phyloP scores from a whole-genome alignment of 176 grass and related monocot genomes.

The Secale cereale region DNA sequence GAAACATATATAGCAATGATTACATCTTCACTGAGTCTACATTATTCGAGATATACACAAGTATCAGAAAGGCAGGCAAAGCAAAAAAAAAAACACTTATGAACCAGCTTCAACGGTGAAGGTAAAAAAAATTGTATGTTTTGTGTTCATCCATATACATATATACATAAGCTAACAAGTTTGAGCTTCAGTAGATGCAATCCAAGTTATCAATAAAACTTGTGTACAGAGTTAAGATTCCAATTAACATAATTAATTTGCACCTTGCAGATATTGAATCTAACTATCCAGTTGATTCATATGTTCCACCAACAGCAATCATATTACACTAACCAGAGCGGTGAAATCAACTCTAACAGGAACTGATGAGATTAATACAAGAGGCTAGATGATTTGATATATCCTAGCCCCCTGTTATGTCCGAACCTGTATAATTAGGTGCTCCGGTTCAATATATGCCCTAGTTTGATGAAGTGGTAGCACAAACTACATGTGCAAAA shows the following conservation, averaged over 20 bases:
- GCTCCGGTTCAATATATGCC: background rate
- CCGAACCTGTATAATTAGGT: background rate
- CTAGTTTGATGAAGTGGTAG: background rate
- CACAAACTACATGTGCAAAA: background rate
- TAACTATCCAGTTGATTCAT: background rate
- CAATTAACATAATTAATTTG: background rate
- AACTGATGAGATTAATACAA: background rate
- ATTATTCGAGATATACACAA: background rate
- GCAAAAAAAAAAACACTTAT: background rate
- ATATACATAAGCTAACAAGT: background rate
- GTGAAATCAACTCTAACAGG: background rate
- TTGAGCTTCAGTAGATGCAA: background rate
- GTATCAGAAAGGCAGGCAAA: background rate
- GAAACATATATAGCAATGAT: background rate
- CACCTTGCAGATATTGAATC: background rate
- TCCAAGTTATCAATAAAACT: background rate
- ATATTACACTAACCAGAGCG: background rate
- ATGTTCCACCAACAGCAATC: background rate
- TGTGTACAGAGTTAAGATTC: background rate
- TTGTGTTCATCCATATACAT: background rate
- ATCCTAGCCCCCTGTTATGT: background rate
- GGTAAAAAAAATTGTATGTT: background rate
- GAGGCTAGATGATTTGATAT: background rate
- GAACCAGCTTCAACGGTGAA: background rate
- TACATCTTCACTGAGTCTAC: background rate